Base-by-base conservation (phyloP, 345 rosid genomes). In the Gossypioides kirkii region DNA sequence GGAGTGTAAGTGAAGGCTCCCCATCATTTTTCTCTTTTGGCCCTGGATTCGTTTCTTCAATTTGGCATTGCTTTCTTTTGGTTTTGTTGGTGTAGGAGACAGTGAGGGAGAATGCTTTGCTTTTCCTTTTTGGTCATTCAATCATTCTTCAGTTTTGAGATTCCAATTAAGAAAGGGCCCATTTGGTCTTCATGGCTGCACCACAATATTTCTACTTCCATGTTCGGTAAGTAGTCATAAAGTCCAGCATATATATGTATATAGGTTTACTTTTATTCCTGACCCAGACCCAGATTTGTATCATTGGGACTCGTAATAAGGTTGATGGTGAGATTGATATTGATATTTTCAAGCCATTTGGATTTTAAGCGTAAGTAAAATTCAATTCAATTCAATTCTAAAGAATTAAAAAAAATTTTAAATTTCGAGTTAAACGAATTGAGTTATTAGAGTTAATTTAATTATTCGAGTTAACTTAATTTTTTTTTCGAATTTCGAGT, bases 1-100 rank as follows among this genome's bases (percentile, higher is more conserved):
- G 61, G 79, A 73, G 77, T 80, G 4, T 17, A 46, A 58, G 47
- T 64, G 80, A 82, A 82, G 84, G 70, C 66, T 77, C 77, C 71
- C 75, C 61, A 22, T 23, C 77, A 77, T 77, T 79, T 69, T 79
- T 78, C 3, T 32, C 5, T 32, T 32, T 2, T 65, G 50, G 32
- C 70, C 11, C 46, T 32, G 71, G 38, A 54, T 42, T 72, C 47
- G 70, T 49, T 49, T n/a, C 61, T 61, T 72, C 7, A 46, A 28
- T 47, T 25, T 41, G 62, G 67, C 49, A 49, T 61, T 73, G 32
- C 10, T 49, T 78, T 56, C 16, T 41, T 76, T 72, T 68, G 74
- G 42, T 68, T 61, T 23, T 26, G 72, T 58, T 26, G 46, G 61
- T 54, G 69, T 18, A 61, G 73, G 58, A 54, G 36, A 66, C 46